Conservation (phyloP, 2,329 filamentous ascomycete genomes). For the Trichoderma gracile region DNA sequence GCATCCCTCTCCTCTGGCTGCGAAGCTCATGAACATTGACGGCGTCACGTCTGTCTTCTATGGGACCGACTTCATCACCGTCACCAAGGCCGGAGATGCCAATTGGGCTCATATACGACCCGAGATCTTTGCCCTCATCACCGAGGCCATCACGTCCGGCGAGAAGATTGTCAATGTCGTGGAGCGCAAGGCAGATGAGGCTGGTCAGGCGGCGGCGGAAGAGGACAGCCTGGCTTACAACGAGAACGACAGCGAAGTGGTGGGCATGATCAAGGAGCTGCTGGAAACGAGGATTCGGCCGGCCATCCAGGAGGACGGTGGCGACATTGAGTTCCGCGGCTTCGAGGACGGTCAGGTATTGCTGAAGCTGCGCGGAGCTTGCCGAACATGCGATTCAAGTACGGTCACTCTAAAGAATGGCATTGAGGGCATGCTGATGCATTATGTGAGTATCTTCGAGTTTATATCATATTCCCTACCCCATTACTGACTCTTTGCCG, state of each 20-base stretch:
- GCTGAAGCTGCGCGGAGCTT: constrained; percentile 87
- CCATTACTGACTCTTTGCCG: background rate
- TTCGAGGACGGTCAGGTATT: constrained; percentile 81
- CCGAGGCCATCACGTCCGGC: constrained; percentile 83
- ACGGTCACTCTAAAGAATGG: constrained; percentile 97
- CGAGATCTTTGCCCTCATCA: constrained; percentile 93
- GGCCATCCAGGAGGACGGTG: constrained; percentile 95
- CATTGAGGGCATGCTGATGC: constrained; percentile 98
- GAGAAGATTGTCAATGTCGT: constrained; percentile 75
- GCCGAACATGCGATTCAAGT: constrained; percentile 93
- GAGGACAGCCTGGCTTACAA: constrained; percentile 78
- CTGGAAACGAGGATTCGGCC: constrained; percentile 93
- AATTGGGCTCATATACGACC: constrained; percentile 96
- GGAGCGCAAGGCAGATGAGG: constrained; percentile 59
- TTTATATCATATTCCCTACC: background rate
- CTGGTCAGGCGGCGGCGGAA: constrained; percentile 34
- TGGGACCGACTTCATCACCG: constrained; percentile 92
- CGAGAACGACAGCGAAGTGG: constrained; percentile 89
- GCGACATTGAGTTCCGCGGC: constrained; percentile 92
- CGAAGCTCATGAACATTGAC: constrained; percentile 88
- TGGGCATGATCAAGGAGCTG: constrained; percentile 98
- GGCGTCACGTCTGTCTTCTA: constrained; percentile 96
- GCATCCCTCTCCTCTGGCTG: constrained; percentile 86
- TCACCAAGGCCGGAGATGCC: constrained; percentile 83
- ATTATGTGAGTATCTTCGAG: constrained; percentile 66